phyloP scores from a whole-genome alignment of 2,329 filamentous ascomycete species.

The Penicillium sclerotigenum region DNA sequence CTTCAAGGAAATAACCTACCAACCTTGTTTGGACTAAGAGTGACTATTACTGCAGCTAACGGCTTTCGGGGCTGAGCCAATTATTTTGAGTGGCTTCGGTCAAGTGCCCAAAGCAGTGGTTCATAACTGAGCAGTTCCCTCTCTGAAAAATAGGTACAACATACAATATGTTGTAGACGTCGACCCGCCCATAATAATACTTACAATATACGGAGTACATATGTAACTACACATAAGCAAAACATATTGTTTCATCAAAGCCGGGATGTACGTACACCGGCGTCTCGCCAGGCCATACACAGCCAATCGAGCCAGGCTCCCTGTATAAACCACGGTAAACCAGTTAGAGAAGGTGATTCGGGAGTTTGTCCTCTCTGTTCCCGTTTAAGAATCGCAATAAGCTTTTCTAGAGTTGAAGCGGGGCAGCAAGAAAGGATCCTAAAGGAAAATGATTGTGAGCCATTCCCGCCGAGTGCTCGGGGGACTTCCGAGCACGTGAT shows the following conservation, averaged over 20 bases:
- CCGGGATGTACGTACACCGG: neutral
- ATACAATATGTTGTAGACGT: neutral
- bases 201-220: neutral
- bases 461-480: neutral
- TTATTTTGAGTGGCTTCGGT: neutral
- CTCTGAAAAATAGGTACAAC: neutral
- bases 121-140: no score
- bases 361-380: neutral
- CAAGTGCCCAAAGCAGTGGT: neutral
- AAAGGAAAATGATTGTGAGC: neutral
- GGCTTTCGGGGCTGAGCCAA: neutral
- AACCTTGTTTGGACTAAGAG: neutral
- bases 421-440: neutral
- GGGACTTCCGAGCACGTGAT: neutral
- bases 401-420: neutral
- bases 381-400: neutral
- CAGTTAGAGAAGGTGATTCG: neutral
- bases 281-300: neutral
- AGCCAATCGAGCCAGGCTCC: neutral
- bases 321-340: neutral
- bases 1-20: neutral
- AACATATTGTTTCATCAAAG: slow-evolving; percentile 4
- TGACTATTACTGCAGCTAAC: slow-evolving; percentile 2
- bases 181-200: neutral
- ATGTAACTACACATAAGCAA: no score